Evolutionary conservation across 2,329 filamentous ascomycete species (phyloP), one percentile per base, ranked within the genome.

Genomic region (Thyridium curvatum): DNA sequence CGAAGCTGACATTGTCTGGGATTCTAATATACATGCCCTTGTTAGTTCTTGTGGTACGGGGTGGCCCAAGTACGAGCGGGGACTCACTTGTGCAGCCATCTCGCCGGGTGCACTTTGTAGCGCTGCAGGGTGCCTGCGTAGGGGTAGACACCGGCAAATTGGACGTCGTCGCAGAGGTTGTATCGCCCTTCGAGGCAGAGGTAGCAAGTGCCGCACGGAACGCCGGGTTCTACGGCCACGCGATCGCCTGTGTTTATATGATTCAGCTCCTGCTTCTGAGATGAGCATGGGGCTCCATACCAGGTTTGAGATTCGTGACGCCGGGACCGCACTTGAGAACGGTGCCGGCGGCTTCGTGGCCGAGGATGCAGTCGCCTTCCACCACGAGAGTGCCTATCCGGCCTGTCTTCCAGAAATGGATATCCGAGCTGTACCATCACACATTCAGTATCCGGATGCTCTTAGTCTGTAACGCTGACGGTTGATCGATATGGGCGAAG

Each of bases 321-420:
- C 66, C 72, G 37, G 73, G 62, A 14, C 79, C 77, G 45, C 69
- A 70, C 51, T 71, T 61, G 16, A 83, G 47, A 13, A 84, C 76
- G 5, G 79, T 52, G 5, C 79, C 80, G 9, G 78, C 71, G 4
- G 72, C 77, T 56, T 84, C 79, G 45, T 84, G 80, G 16, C 80
- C 79, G 34, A 84, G 67, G 38, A 82, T 79, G 49, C 77, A 80
- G 46, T 82, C 76, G 15, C 73, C 72, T 41, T 79, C 69, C 12
- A 85, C 72, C 2, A 77, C 68, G 2, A 84, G 65, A 2, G 71
- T 67, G 3, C 82, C 81, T 49, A 85, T 84, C 12, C 70, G 61
- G 17, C 81, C 81, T 1, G 67, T 63, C 49, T 79, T 78, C 80
- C 80, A 84, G 48, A 83, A 80, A 53, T 85, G 80, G 46, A 84